phyloP scores from a whole-genome alignment of 2,329 filamentous ascomycete genomes.

The Eutypella sp. region DNA sequence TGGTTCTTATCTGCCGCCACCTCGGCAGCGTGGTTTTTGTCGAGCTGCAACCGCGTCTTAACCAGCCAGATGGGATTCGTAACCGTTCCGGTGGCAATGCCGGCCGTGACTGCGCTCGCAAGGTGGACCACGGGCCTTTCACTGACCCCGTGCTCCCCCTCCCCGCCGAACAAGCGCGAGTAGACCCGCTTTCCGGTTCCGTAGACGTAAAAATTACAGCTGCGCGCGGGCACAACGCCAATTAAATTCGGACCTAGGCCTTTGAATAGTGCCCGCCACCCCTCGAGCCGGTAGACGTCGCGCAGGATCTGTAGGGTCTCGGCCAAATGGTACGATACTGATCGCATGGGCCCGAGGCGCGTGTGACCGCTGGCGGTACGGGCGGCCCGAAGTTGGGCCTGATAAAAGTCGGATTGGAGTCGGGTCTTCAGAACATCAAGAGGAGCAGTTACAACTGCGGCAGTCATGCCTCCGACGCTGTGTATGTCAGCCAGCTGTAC shows the following conservation, averaged over 20 bases:
- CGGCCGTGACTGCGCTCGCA: slow-evolving; percentile 68
- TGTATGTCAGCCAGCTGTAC: slow-evolving; percentile 3
- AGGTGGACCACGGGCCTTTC: slow-evolving; percentile 75
- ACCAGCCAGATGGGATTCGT: slow-evolving; percentile 97
- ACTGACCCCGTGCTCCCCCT: slow-evolving; percentile 35
- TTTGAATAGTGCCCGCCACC: slow-evolving; percentile 85
- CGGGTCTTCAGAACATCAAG: slow-evolving; percentile 92
- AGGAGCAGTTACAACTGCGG: slow-evolving; percentile 86
- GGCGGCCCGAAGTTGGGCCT: slow-evolving; percentile 68
- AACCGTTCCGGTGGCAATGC: slow-evolving; percentile 80
- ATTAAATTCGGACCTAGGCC: slow-evolving; percentile 86
- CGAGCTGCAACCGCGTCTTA: slow-evolving; percentile 87
- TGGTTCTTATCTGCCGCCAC: slow-evolving; percentile 21
- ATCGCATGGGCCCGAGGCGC: slow-evolving; percentile 59
- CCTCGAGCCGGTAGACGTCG: slow-evolving; percentile 75
- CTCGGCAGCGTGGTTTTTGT: slow-evolving; percentile 73
- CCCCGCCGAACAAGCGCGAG: slow-evolving; percentile 44
- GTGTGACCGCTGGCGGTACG: slow-evolving; percentile 55
- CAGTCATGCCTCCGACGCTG: slow-evolving; percentile 74
- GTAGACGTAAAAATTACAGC: slow-evolving; percentile 92
- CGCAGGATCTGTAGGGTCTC: slow-evolving; percentile 85
- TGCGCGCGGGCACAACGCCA: slow-evolving; percentile 81
- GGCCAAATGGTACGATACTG: slow-evolving; percentile 66
- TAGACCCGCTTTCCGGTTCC: slow-evolving; percentile 85
- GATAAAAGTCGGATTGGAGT: slow-evolving; percentile 91